Conservation (phyloP, 2,329 filamentous ascomycete genomes). For the Berkeleyomyces rouxiae region DNA sequence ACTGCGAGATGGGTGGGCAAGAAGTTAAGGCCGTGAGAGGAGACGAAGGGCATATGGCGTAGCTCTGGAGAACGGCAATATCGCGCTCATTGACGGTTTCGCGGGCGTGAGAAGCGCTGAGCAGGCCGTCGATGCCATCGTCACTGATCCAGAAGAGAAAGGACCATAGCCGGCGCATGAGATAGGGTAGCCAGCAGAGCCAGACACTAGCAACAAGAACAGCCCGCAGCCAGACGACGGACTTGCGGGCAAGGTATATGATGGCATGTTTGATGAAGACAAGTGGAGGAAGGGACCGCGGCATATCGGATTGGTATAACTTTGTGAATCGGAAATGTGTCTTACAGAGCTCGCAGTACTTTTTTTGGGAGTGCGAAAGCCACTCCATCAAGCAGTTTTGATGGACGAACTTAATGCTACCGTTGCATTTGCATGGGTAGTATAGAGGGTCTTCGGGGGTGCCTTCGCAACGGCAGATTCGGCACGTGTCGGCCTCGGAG, state of each 20-base stretch:
- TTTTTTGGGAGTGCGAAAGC: constrained; percentile 97
- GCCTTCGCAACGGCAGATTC: constrained; percentile 87
- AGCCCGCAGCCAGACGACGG: constrained; percentile 64
- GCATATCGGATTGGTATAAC: constrained; percentile 90
- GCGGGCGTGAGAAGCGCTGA: not conserved
- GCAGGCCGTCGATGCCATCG: constrained; percentile 37
- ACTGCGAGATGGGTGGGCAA: constrained; percentile 9
- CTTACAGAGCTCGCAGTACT: constrained; percentile 98
- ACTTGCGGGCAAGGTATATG: constrained; percentile 52
- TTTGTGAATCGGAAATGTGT: constrained; percentile 97
- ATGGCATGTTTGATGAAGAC: constrained; percentile 68
- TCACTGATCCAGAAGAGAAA: constrained; percentile 91
- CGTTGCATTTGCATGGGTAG: constrained; percentile 96
- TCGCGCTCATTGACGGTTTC: not conserved
- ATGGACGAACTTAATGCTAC: constrained; percentile 96
- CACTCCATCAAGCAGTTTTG: constrained; percentile 98
- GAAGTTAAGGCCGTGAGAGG: constrained; percentile 14
- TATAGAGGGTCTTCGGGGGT: constrained; percentile 73
- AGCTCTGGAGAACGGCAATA: constrained; percentile 6
- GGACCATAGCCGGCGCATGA: constrained; percentile 83
- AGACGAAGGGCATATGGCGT: constrained; percentile 20
- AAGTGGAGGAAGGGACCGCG: constrained; percentile 58
- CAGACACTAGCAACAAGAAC: constrained; percentile 70
- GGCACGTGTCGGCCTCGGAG: constrained; percentile 63
- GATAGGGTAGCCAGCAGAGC: constrained; percentile 75